Base-by-base conservation (phyloP, 768 basidiomycete species). In the Pulveroboletus sp. region DNA sequence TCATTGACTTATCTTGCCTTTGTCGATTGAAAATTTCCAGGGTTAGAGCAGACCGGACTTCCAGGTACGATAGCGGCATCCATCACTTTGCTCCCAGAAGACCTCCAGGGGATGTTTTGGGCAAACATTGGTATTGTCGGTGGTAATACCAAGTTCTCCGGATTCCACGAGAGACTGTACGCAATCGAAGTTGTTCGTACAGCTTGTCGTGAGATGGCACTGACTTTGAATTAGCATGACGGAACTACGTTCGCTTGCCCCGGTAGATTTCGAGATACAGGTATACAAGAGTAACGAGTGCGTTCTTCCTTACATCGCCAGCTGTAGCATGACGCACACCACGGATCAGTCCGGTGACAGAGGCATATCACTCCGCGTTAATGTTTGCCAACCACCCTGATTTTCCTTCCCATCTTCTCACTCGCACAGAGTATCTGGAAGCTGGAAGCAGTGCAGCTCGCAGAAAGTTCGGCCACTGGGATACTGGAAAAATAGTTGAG, bases 51-150 rank as follows among this genome's bases (percentile, higher is more conserved):
- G 62, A 75, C 81, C 16, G 94, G 94, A 2, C 70, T 98, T 24
- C 74, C 90, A 30, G 78, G 77, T 47, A 82, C 85, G 11, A 81
- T 97, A 51, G 86, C 88, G 34, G 64, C 78, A 47, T 86, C 86
- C 49, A 92, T 98, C 61, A 74, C 78, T 1, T 68, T 78, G 26
- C 80, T 97, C 51, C 90, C 91, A 0, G 72, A 76, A 43, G 91
- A 94, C 59, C 59, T 94, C 22, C 89, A 85, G 57, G 93, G 91
- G 29, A 82, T 98, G 86, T 96, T 93, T 68, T 98, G 93, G 93
- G 82, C 83, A 29, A 91, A 97, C 66, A 93, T 98, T 53, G 89
- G 88, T 12, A 70, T 95, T 55, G 81, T 93, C 60, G 94, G 94
- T 42, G 94, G 94, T 13, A 86, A 80, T 66, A 81, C 82, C 14